These are phyloP conservation scores for Fusarium sp. DNA, from an alignment of 2,329 filamentous ascomycete species.

Conservation along the genomic window DNA sequence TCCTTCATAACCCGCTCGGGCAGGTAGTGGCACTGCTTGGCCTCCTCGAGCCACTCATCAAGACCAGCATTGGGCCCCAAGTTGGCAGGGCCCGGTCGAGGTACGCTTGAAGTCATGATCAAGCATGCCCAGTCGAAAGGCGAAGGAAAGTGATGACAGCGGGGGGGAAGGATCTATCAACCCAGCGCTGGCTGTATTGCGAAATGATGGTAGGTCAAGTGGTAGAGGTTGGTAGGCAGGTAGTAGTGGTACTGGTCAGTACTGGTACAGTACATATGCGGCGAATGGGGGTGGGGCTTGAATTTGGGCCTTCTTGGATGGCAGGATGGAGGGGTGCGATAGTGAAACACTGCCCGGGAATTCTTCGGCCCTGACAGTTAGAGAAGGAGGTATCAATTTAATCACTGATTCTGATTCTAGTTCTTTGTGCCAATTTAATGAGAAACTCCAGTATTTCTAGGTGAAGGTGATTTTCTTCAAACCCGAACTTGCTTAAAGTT, in stretches of 20 bases:
- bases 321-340: slow-evolving; percentile 46
- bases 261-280: slow-evolving; percentile 35
- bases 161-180: slow-evolving; percentile 41
- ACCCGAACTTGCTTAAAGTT: neutral
- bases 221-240: neutral
- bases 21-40: slow-evolving; percentile 96
- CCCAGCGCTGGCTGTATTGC: slow-evolving; percentile 39
- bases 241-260: slow-evolving; percentile 25
- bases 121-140: slow-evolving; percentile 44
- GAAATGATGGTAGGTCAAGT: slow-evolving; percentile 21
- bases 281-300: slow-evolving; percentile 47
- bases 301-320: slow-evolving; percentile 22
- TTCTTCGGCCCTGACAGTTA: slow-evolving; percentile 43
- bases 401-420: neutral
- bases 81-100: slow-evolving; percentile 90
- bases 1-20: slow-evolving; percentile 98
- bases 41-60: slow-evolving; percentile 96
- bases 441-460: neutral
- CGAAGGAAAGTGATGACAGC: slow-evolving; percentile 35
- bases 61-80: slow-evolving; percentile 85
- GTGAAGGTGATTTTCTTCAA: neutral
- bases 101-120: slow-evolving; percentile 66
- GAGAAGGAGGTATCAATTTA: neutral
- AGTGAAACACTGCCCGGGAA: slow-evolving; percentile 46
- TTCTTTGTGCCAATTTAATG: neutral